Evolutionary conservation across 2,329 filamentous ascomycete species (phyloP).

Genomic region (Ophiosphaerella narmari): DNA sequence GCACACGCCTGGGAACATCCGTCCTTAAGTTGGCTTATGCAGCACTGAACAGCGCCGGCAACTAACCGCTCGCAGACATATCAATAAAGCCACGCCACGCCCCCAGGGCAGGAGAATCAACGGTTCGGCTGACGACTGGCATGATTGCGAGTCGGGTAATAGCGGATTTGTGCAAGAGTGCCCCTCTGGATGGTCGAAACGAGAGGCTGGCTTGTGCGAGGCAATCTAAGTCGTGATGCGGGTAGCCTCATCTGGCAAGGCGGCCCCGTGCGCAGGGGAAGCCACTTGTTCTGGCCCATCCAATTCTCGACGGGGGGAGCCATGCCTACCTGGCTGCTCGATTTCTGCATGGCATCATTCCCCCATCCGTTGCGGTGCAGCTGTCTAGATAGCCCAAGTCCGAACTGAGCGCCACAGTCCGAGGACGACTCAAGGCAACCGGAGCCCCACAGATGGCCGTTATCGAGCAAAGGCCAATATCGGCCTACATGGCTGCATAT

Average conservation of each 20-base stretch:
- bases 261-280: conserved; percentile 5
- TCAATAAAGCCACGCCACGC: conserved; percentile 34
- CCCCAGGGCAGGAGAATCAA: conserved; percentile 22
- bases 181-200: conserved; percentile 9
- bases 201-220: conserved; percentile 24
- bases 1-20: conserved; percentile 23
- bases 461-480: too few species aligned
- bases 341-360: conserved; percentile 9
- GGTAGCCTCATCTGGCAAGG: conserved; percentile 18
- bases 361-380: conserved; percentile 6
- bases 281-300: conserved; percentile 21
- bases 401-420: too few species aligned
- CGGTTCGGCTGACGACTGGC: conserved; percentile 23
- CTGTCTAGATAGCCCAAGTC: too few species aligned
- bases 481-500: not conserved
- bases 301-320: conserved; percentile 7
- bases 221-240: conserved; percentile 30
- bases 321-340: conserved; percentile 11
- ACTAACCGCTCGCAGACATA: conserved; percentile 27
- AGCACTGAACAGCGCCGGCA: conserved; percentile 25
- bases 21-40: conserved; percentile 29
- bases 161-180: conserved; percentile 13
- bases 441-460: too few species aligned
- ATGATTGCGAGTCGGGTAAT: conserved; percentile 33
- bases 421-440: too few species aligned